Base-by-base conservation (phyloP, 305 asterid genomes). In the Solanum hybrid region DNA sequence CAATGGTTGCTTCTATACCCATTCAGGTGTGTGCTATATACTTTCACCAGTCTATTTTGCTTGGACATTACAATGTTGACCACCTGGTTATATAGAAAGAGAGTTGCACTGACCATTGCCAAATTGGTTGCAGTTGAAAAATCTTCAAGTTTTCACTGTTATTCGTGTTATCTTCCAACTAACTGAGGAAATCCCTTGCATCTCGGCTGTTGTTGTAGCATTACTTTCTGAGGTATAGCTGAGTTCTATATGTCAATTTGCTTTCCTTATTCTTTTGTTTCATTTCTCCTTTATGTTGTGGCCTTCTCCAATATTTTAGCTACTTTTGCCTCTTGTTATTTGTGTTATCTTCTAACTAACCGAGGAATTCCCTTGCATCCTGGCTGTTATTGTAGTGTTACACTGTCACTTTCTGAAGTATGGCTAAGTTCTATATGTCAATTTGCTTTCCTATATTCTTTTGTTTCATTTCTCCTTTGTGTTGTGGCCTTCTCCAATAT, bases 131-230 rank as follows among this genome's bases (percentile, higher is more conserved):
- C 98, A 98, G 99, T 91, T 98, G 95, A 98, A 98, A 95, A 98
- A 98, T 96, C 99, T 98, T 89, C 94, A 97, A 92, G 98, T 97
- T 92, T 98, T 97, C 91, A 98, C 99, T 20, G 95, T 98, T 79
- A 94, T 98, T 91, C 99, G 99, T 81, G 98, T 96, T 86, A 97
- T 98, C 90, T 98, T 98, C 95, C 99, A 97, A 94, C 98, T 98
- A 75, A 65, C 97, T 3, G 99, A 98, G 89, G 99, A 98, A 93
- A 97, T 98, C 83, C 99, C 99, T 82, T 98, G 99, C 95, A 96
- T 98, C 81, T 97, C 99, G 77, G 99, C 99, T 36, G 99, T 98
- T 91, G 98, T 98, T 90, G 99, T 98, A 90, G 99, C 99, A 91
- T 95, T 98, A 75, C 99, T 97, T 77, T 97, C 99, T 7, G 99